phyloP scores from a whole-genome alignment of 2,329 filamentous ascomycete species.

The Herpotrichia juniperi region DNA sequence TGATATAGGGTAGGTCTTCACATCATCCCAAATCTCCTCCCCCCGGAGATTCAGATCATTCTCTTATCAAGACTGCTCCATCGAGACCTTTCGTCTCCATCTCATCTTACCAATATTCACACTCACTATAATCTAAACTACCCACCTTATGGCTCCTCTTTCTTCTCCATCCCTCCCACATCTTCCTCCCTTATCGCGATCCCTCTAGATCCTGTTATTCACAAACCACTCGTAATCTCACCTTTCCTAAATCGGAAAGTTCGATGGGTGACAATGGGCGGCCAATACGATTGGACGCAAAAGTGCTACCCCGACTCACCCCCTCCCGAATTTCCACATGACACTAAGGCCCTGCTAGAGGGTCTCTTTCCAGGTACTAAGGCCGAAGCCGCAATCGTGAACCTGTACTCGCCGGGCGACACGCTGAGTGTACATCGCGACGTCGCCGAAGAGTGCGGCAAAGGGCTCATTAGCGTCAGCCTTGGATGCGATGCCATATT shows the following conservation, averaged over 20 bases:
- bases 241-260: slow-evolving; percentile 79
- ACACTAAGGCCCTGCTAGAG: slow-evolving; percentile 72
- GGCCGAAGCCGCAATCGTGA: slow-evolving; percentile 90
- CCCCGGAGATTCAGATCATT: slow-evolving; percentile 68
- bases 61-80: slow-evolving; percentile 79
- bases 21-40: slow-evolving; percentile 76
- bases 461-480: slow-evolving; percentile 82
- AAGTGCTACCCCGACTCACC: slow-evolving; percentile 75
- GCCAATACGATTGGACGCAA: slow-evolving; percentile 94
- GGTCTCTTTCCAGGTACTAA: slow-evolving; percentile 76
- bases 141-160: slow-evolving; percentile 53
- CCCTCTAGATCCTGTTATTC: slow-evolving; percentile 75
- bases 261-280: slow-evolving; percentile 92
- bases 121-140: slow-evolving; percentile 78
- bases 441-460: slow-evolving; percentile 83
- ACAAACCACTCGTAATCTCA: slow-evolving; percentile 73
- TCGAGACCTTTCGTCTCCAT: slow-evolving; percentile 72
- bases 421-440: slow-evolving; percentile 93
- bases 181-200: slow-evolving; percentile 28
- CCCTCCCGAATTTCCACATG: slow-evolving; percentile 75
- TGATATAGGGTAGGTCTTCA: slow-evolving; percentile 68
- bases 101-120: slow-evolving; percentile 89
- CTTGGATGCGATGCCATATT: slow-evolving; percentile 92
- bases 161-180: slow-evolving; percentile 55
- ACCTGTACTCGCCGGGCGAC: slow-evolving; percentile 89